Evolutionary conservation across 495 filamentous ascomycete genomes (phyloP), one percentile per base, ranked within the genome.

Genomic region (Penicillium manginii): DNA sequence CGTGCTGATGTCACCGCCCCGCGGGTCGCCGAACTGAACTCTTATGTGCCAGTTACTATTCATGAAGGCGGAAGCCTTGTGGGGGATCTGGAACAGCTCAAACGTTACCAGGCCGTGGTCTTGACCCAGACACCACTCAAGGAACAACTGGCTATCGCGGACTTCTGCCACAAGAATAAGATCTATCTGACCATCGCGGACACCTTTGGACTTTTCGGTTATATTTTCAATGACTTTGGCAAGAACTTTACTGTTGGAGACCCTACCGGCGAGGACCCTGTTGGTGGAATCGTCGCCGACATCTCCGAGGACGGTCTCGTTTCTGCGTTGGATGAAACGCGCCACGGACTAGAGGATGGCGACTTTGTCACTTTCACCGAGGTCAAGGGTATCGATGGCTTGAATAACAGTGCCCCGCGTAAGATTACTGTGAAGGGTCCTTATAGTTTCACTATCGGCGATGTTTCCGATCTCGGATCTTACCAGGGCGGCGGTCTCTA

Each of bases 211-310:
- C 81, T 99, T 32, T 99, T 99, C 73, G 96, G 96, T 19, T 87
- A 87, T 57, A 89, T 99, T 58, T 99, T 98, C 80, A 97, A 93
- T 66, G 96, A 99, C 68, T 98, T 97, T 69, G 96, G 96, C 59
- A 86, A 94, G 70, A 88, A 94, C 51, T 98, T 98, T 72, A 88
- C 89, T 9, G 82, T 92, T 37, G 87, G 91, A 52, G 96, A 99
- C 71, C 77, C 93, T 11, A 97, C 89, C 11, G 96, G 96, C 58
- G 96, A 99, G 74, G 89, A 88, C 50, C 87, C 90, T 23, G 77
- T 88, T n/a, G 88, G 73, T 66, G 96, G 96, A 18, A 98, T 99
- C 57, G 84, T 99, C 32, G 93, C 94, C 9, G 88, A 80, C 37
- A 96, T 99, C 62, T 87, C 92, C 63, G 84, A 91, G 45, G 88